phyloP scores from a whole-genome alignment of 2,329 filamentous ascomycete species.

The Fusarium tuaranense region DNA sequence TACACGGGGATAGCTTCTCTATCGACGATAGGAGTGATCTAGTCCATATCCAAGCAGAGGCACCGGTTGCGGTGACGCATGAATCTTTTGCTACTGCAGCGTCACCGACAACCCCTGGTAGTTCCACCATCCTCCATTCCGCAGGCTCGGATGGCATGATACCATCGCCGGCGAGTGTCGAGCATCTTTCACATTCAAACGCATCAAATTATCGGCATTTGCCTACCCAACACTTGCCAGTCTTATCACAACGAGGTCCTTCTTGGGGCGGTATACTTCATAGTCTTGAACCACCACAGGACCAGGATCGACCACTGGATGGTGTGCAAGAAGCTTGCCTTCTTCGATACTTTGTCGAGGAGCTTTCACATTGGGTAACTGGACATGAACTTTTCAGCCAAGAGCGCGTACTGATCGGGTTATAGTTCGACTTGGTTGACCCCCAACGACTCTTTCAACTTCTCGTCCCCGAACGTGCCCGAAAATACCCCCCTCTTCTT shows the following conservation, averaged over 20 bases:
- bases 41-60: background rate
- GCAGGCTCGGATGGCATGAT: background rate
- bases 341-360: slow-evolving; percentile 34
- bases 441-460: slow-evolving; percentile 25
- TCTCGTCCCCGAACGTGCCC: slow-evolving; percentile 27
- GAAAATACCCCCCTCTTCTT: slow-evolving; percentile 22
- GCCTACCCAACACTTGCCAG: background rate
- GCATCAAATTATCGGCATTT: background rate
- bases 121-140: background rate
- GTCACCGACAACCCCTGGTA: background rate
- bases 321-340: slow-evolving; percentile 36
- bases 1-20: background rate
- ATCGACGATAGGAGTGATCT: background rate
- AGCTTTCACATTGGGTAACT: slow-evolving; percentile 32
- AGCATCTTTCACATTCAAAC: background rate
- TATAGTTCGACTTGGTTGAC: slow-evolving; percentile 36
- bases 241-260: slow-evolving; percentile 17
- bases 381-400: no score
- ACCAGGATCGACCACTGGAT: background rate
- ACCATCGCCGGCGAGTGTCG: background rate
- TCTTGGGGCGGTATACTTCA: slow-evolving; percentile 21
- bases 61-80: background rate
- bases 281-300: slow-evolving; percentile 7
- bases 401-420: rapidly evolving
- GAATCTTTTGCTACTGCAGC: background rate